Base-by-base conservation (phyloP, 139 green algal species). In the Astrephomene gubernaculifera region DNA sequence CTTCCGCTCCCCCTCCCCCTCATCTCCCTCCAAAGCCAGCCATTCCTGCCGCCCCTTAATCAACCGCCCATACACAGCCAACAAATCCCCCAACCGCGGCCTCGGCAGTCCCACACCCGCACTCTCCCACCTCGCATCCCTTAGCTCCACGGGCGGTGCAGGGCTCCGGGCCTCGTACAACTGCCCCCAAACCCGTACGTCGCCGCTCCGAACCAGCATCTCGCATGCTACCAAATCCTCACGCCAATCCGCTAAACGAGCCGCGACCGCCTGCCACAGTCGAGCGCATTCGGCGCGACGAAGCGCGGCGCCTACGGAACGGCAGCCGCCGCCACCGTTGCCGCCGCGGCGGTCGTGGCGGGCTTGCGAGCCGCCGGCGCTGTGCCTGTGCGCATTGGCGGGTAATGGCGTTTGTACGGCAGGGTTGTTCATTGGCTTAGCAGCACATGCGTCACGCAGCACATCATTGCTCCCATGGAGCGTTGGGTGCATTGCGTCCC, bases 281-380 rank as follows among this genome's bases (percentile, higher is more conserved):
- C 75, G 75, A 1, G 61, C 75, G 14, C 38, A 39, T 60, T 83
- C 75, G 1, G 75, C 57, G 1, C 75, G 75, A 17, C 57, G 75
- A 39, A 83, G 75, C 39, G 39, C 33, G 2, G 75, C 75, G 57
- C 75, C 75, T 19, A 45, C 75, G 10, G 75, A 83, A 0, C 19
- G 29, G 57, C 54, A 36, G 54, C 74, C 75, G 75, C 60, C 60
- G 22, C 39, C 38, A 14, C 74, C 57, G 7, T n/a, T n/a, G n/a
- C n/a, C n/a, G n/a, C 33, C 53, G 41, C 60, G 54, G 60, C 75
- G 75, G 60, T 83, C 75, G 36, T 36, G n/a, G n/a, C 38, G 41
- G 60, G 75, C 60, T 43, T 83, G 75, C 29, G 75, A 83, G 60
- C 75, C 75, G 60, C 75, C 75, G 10, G 75, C 75, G 54, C 75